Percentiles rank a stretch among this genome's conserved stretches.
Conservation (phyloP, 208 protist species). For the Leishmania guyanensis region DNA sequence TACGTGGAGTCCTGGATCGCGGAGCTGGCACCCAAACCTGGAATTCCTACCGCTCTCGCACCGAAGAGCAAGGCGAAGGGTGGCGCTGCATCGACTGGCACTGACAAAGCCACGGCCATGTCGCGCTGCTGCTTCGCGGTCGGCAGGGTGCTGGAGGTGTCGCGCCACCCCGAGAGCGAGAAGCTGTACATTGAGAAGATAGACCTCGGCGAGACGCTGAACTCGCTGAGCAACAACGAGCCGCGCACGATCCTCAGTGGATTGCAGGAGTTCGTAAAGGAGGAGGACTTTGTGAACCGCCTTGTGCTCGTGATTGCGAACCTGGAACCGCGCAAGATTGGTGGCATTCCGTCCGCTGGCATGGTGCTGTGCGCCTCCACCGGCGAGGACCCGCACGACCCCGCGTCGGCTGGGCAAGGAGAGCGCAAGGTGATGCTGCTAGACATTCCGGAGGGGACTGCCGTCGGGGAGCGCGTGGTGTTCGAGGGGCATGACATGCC, state of each 20-base stretch:
- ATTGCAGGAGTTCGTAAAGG: slow-evolving; percentile 84
- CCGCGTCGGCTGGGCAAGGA: slow-evolving; percentile 38
- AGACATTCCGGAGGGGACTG: slow-evolving; percentile 80
- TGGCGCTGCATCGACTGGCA: slow-evolving; percentile 19
- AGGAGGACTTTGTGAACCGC: slow-evolving; percentile 81
- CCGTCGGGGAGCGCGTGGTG: slow-evolving; percentile 86
- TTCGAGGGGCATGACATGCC: slow-evolving; percentile 87
- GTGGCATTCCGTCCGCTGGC: slow-evolving; percentile 83
- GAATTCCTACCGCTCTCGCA: slow-evolving; percentile 8
- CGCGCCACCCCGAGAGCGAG: slow-evolving; percentile 86
- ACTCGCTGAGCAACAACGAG: slow-evolving; percentile 52
- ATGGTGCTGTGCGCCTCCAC: slow-evolving; percentile 94
- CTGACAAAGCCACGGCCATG: slow-evolving; percentile 61
- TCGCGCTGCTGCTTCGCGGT: slow-evolving; percentile 86
- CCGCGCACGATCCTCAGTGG: slow-evolving; percentile 93
- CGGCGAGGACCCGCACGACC: slow-evolving; percentile 51
- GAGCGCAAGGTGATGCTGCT: slow-evolving; percentile 81
- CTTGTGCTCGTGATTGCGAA: slow-evolving; percentile 93
- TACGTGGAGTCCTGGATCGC: slow-evolving; percentile 82
- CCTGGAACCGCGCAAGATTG: slow-evolving; percentile 94
- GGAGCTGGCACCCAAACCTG: slow-evolving; percentile 47
- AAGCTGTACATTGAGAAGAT: slow-evolving; percentile 95
- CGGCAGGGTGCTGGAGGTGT: slow-evolving; percentile 88
- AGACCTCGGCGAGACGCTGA: slow-evolving; percentile 88
- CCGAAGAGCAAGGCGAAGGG: slow-evolving; percentile 24